phyloP scores from a whole-genome alignment of 176 grass and related monocot species.

The Hordeum marinum region DNA sequence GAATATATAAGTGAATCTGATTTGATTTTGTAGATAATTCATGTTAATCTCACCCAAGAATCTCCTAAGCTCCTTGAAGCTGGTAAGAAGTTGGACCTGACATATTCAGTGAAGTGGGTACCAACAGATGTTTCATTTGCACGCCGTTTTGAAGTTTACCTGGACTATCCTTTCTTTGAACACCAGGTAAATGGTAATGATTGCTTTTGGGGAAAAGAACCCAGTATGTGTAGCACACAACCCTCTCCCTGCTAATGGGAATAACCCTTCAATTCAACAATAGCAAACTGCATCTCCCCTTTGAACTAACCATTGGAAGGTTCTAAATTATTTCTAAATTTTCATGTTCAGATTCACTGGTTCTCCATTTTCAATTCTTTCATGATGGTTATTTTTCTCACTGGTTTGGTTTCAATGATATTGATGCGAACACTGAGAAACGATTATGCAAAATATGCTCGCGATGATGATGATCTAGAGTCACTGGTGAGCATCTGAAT shows the following conservation, averaged over 20 bases:
- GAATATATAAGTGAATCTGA: conserved; percentile 21
- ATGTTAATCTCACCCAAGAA: conserved; percentile 98
- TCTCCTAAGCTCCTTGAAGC: conserved; percentile 79
- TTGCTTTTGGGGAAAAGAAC: background rate
- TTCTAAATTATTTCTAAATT: conserved; percentile 11
- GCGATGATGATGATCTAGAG: conserved; percentile 96
- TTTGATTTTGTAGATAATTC: conserved; percentile 70
- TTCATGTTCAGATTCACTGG: conserved; percentile 87
- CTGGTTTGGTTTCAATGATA: conserved; percentile 96
- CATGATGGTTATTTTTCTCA: conserved; percentile 99
- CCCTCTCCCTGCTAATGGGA: background rate
- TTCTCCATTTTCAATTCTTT: conserved; percentile 99
- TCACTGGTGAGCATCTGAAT: conserved; percentile 50
- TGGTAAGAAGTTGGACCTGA: conserved; percentile 75
- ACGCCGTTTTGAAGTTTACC: conserved; percentile 93
- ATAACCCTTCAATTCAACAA: conserved; percentile 13
- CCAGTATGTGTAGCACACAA: background rate
- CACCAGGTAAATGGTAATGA: conserved; percentile 90
- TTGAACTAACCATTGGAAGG: conserved; percentile 19
- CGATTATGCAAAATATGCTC: conserved; percentile 99
- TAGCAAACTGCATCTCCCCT: background rate
- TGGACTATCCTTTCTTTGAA: conserved; percentile 99
- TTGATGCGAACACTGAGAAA: conserved; percentile 96
- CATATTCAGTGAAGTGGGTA: conserved; percentile 88
- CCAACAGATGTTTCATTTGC: conserved; percentile 78